Percentiles rank a stretch among this genome's conserved stretches.
Conservation (phyloP, 2,329 filamentous ascomycete species). For the Penicillium janthinellum region DNA sequence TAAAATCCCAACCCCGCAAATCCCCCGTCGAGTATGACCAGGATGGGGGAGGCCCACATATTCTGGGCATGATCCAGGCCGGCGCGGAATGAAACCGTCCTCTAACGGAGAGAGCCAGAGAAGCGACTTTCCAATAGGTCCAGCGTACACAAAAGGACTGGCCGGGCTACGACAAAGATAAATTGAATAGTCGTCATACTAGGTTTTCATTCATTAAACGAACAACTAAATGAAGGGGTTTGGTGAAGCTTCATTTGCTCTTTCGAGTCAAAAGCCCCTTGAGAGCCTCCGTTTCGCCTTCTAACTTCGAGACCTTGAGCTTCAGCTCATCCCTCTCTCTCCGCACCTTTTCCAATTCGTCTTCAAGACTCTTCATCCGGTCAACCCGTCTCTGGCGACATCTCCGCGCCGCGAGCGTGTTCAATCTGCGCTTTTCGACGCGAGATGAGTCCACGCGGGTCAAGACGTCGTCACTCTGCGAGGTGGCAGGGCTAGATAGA, state of each 20-base stretch:
- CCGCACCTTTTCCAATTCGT: slow-evolving; percentile 34
- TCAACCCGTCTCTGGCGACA: slow-evolving; percentile 41
- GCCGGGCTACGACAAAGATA: not conserved
- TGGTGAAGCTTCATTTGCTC: slow-evolving; percentile 15
- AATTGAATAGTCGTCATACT: not conserved
- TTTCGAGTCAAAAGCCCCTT: slow-evolving; percentile 29
- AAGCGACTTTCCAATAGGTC: not conserved
- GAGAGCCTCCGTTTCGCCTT: slow-evolving; percentile 40
- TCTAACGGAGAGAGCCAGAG: not conserved
- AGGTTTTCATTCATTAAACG: slow-evolving; percentile 12
- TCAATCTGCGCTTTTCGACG: slow-evolving; percentile 38
- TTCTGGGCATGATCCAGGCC: not conserved
- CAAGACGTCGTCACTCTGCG: slow-evolving; percentile 18
- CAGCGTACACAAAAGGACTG: not conserved
- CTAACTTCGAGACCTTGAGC: slow-evolving; percentile 38
- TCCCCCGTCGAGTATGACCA: slow-evolving; percentile 3
- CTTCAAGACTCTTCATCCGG: slow-evolving; percentile 35
- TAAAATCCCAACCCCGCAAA: slow-evolving; percentile 2
- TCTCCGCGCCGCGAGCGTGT: slow-evolving; percentile 40
- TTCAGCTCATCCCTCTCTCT: slow-evolving; percentile 40
- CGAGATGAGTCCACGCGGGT: slow-evolving; percentile 25
- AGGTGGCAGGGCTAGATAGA: slow-evolving; percentile 22
- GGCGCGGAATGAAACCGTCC: slow-evolving; percentile 3
- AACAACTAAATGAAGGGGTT: not conserved
- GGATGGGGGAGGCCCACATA: not conserved